Base-by-base conservation (phyloP, 768 basidiomycete species). In the Tylopilus vinaceipallidus region DNA sequence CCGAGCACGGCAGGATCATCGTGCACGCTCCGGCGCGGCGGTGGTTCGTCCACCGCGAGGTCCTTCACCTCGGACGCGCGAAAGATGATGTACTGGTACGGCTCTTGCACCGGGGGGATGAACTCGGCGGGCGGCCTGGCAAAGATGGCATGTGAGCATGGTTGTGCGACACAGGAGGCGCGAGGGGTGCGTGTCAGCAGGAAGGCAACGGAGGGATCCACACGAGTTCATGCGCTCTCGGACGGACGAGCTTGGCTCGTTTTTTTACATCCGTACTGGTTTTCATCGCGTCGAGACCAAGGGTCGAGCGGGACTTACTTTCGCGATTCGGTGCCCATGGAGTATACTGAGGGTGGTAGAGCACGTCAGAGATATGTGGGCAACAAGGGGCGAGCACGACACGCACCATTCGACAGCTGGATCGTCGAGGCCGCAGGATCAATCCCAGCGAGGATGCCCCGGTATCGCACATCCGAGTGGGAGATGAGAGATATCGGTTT, bases 401-500 rank as follows among this genome's bases (percentile, higher is more conserved):
- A 49, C 52, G 36, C 53, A 90, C 91, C 91, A 78, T 91, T 91
- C 27, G 87, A 88, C 32, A 93, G 79, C 65, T 89, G 87, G 56
- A 94, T 93, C 4, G 91, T 94, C 11, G 88, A 90, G 42, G 86
- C 86, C 53, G 74, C 79, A 29, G 91, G 86, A 72, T 92, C 89
- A 62, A 94, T 91, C 33, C 88, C 89, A 42, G 88, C 88, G 40
- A 94, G 76, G 54, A 89, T 91, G 53, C 91, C 91, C 55, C 88
- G 79, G 72, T 93, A 94, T 48, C 91, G 86, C 53, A 93, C 88
- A 80, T 91, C 91, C 43, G 88, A 90, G 67, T 91, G 88, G 50
- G 91, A 92, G 67, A 91, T 86, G 63, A 94, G 84, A 49, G 91
- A 91, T 50, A 94, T 93, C 10, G 87, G 81, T 77, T 91, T 91